phyloP scores from a whole-genome alignment of 495 filamentous ascomycete genomes.

The Cercophora scortea region DNA sequence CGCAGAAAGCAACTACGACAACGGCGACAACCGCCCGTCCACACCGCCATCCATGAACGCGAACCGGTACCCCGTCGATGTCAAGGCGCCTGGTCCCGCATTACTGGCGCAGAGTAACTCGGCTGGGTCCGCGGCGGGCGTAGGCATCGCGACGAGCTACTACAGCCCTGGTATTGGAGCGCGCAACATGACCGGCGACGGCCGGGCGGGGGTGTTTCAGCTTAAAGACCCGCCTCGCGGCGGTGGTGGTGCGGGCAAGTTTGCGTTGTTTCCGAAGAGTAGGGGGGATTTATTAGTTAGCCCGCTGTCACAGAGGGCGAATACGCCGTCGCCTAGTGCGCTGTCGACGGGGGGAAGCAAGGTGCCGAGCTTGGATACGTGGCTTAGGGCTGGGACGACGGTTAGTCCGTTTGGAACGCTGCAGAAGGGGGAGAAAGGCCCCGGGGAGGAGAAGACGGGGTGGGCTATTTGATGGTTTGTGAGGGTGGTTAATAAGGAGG shows the following conservation, averaged over 20 bases:
- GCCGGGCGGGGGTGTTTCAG: constrained; percentile 5
- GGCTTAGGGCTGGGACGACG: constrained; percentile 19
- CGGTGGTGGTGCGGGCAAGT: constrained; percentile 9
- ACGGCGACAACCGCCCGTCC: neutral
- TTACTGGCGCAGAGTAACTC: neutral
- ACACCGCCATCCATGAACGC: neutral
- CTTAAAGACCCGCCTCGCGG: constrained; percentile 12
- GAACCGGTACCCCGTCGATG: constrained; percentile 6
- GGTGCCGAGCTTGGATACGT: constrained; percentile 19
- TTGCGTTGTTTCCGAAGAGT: constrained; percentile 18
- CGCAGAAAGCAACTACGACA: constrained; percentile 5
- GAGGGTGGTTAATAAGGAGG: neutral
- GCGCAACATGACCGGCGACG: neutral
- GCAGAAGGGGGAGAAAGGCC: constrained; percentile 1
- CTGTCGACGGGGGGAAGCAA: constrained; percentile 1
- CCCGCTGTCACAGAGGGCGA: constrained; percentile 9
- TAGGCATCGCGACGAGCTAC: constrained; percentile 12
- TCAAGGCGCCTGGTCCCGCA: constrained; percentile 8
- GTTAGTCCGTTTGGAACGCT: constrained; percentile 26
- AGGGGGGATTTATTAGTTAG: neutral
- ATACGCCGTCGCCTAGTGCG: constrained; percentile 19
- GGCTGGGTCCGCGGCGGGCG: neutral
- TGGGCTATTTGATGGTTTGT: neutral
- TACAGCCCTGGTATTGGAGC: neutral
- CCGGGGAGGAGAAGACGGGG: neutral